phyloP scores from a whole-genome alignment of 1,284 basidiomycete species.

The Cutaneotrichosporon dermatis region DNA sequence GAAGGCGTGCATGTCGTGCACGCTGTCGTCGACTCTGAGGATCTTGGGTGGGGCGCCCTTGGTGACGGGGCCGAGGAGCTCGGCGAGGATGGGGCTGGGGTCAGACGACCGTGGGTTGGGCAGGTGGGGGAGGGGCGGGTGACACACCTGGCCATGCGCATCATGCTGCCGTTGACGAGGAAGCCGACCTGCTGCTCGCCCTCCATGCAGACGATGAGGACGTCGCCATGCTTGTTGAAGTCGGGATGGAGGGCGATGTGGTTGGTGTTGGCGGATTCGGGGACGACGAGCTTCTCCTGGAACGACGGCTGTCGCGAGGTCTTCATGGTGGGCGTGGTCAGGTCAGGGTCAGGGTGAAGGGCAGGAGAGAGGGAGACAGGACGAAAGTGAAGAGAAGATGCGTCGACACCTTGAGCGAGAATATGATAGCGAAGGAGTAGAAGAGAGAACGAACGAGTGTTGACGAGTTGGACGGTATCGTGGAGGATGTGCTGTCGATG shows the following conservation, averaged over 20 bases:
- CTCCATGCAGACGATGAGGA: conserved; percentile 11
- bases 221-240: conserved; percentile 15
- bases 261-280: background rate
- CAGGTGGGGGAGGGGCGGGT: background rate
- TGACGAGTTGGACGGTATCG: background rate
- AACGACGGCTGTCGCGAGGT: background rate
- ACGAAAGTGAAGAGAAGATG: no score
- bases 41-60: conserved; percentile 1
- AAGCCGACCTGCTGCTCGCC: conserved; percentile 12
- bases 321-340: background rate
- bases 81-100: conserved; percentile 11
- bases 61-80: background rate
- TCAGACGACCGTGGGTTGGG: no score
- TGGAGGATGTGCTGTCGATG: no score
- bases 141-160: conserved; percentile 16
- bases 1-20: conserved; percentile 18
- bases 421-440: no score
- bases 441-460: background rate
- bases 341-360: background rate
- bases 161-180: conserved; percentile 16
- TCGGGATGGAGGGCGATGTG: conserved; percentile 14
- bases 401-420: background rate
- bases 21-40: conserved; percentile 7
- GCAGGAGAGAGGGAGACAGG: background rate
- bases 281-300: background rate